These are phyloP conservation scores for Populus euphratica DNA, from an alignment of 345 rosid species.

Conservation along the genomic window DNA sequence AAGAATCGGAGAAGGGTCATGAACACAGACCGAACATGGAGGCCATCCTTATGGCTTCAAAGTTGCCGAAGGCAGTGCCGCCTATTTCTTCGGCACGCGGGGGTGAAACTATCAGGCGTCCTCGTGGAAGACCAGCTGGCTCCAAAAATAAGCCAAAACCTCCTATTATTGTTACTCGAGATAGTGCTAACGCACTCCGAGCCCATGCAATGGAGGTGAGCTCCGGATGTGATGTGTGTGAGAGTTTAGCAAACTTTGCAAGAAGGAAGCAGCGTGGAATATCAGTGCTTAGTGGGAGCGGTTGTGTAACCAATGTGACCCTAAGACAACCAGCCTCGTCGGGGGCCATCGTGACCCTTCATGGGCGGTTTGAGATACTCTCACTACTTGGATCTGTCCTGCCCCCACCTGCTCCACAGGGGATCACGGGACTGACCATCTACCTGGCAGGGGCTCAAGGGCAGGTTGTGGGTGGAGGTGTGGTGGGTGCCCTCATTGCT, in stretches of 20 bases:
- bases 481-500: constrained; percentile 78
- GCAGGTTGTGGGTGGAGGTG: constrained; percentile 88
- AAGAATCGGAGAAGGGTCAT: constrained; percentile 39
- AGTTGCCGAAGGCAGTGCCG: constrained; percentile 46
- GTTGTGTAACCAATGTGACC: constrained; percentile 83
- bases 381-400: constrained; percentile 85
- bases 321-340: constrained; percentile 78
- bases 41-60: constrained; percentile 33
- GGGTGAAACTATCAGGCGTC: constrained; percentile 57
- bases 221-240: constrained; percentile 80
- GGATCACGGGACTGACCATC: constrained; percentile 77
- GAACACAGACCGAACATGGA: constrained; percentile 29
- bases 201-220: constrained; percentile 90
- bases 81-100: constrained; percentile 50
- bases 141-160: constrained; percentile 96
- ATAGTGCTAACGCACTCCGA: constrained; percentile 77
- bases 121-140: constrained; percentile 91
- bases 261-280: constrained; percentile 85
- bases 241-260: constrained; percentile 66
- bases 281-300: constrained; percentile 72
- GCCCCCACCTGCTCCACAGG: constrained; percentile 89
- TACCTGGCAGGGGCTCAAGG: constrained; percentile 94
- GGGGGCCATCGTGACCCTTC: constrained; percentile 81
- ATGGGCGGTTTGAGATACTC: constrained; percentile 92
- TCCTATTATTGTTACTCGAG: constrained; percentile 78